Evolutionary conservation across 1,284 basidiomycete species (phyloP).

Genomic region (Dichomitus squalens): DNA sequence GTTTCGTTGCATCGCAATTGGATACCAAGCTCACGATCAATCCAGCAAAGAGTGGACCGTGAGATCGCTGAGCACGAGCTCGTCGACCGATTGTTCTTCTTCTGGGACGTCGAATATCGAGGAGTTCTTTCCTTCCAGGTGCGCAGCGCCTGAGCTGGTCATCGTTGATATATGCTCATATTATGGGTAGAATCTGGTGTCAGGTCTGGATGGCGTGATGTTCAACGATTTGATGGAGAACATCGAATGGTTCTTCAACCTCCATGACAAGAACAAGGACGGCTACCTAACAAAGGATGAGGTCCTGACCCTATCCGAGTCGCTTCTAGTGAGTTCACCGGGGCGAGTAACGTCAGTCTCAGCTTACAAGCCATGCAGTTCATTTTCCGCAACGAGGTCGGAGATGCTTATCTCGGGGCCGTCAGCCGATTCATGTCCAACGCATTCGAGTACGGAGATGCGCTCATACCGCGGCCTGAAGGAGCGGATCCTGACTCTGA

Average conservation of each 20-base stretch:
- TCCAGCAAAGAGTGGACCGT: slow-evolving; percentile 77
- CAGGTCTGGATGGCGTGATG: slow-evolving; percentile 90
- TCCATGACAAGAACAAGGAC: slow-evolving; percentile 96
- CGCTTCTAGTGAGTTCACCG: slow-evolving; percentile 71
- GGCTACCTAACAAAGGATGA: slow-evolving; percentile 96
- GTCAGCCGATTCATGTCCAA: slow-evolving; percentile 97
- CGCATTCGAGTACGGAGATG: slow-evolving; percentile 95
- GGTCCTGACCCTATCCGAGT: slow-evolving; percentile 93
- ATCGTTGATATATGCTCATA: neutral
- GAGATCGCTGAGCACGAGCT: slow-evolving; percentile 84
- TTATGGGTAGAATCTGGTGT: slow-evolving; percentile 77
- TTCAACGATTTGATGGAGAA: slow-evolving; percentile 97
- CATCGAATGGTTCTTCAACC: slow-evolving; percentile 97
- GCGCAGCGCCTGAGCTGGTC: slow-evolving; percentile 13
- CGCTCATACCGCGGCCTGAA: slow-evolving; percentile 62
- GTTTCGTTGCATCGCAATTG: slow-evolving; percentile 22
- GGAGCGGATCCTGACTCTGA: slow-evolving; percentile 46
- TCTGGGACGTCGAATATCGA: slow-evolving; percentile 83
- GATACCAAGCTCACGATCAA: slow-evolving; percentile 10
- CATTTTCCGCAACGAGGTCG: slow-evolving; percentile 97
- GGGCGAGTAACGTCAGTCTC: neutral
- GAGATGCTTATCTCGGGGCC: slow-evolving; percentile 95
- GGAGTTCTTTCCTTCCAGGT: slow-evolving; percentile 89
- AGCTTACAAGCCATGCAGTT: slow-evolving; percentile 54
- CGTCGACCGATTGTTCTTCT: slow-evolving; percentile 82